Percentiles rank a stretch among this genome's conserved stretches.
phyloP scores from a whole-genome alignment of 78 protist species.

The Polysphondylium violaceum region DNA sequence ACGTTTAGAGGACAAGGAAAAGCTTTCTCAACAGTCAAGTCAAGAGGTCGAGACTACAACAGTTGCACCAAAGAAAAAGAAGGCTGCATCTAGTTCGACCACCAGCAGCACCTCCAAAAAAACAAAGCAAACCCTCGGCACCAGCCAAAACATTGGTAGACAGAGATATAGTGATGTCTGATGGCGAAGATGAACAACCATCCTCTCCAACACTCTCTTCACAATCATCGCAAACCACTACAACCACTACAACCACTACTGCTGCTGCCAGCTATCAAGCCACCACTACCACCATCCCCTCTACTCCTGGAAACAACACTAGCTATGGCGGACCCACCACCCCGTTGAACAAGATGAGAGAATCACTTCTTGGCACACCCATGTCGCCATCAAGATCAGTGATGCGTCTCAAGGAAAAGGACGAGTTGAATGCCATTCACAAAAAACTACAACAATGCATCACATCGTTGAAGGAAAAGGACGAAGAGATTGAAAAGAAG shows the following conservation, averaged over 20 bases:
- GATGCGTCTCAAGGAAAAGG: conserved; percentile 44
- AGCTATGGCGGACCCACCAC: conserved; percentile 1
- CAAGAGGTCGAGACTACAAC: no score
- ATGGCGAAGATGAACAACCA: conserved; percentile 4
- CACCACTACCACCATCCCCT: neutral
- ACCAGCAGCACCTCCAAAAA: neutral
- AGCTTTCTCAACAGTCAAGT: no score
- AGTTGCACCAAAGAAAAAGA: conserved; percentile 1
- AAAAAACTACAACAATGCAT: neutral
- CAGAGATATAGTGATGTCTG: neutral
- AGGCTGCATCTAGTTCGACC: neutral
- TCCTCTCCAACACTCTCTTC: no score
- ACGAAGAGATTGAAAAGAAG: conserved; percentile 10
- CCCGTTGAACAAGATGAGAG: conserved; percentile 1
- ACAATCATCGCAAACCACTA: neutral
- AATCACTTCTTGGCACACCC: conserved; percentile 35
- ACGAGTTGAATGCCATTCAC: conserved; percentile 10
- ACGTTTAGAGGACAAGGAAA: no score
- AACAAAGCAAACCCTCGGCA: neutral
- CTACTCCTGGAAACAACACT: neutral
- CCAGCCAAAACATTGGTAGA: neutral
- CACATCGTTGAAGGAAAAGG: neutral
- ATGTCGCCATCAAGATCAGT: conserved; percentile 21
- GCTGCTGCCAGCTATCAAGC: no score
- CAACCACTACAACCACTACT: neutral